These are phyloP conservation scores for Caryopteris hybrid DNA, from an alignment of 305 asterid species.

Conservation along the genomic window DNA sequence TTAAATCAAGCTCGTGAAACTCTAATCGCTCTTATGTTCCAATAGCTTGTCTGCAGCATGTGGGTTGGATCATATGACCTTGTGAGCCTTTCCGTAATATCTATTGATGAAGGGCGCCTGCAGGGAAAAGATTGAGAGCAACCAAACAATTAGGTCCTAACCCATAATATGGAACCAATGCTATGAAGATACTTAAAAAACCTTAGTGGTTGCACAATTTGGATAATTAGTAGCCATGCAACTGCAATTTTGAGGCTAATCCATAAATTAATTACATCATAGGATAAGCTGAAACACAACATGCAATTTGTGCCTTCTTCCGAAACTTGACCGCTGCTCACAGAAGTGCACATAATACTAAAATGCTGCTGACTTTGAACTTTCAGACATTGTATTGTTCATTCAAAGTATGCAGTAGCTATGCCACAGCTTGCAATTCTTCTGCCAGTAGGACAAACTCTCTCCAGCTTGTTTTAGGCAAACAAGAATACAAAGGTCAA, in stretches of 20 bases:
- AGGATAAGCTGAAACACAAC: background rate
- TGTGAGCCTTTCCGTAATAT: constrained; percentile 74
- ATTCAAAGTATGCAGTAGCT: background rate
- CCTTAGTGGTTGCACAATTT: background rate
- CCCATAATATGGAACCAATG: background rate
- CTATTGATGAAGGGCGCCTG: constrained; percentile 80
- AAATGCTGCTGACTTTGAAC: background rate
- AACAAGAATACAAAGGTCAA: background rate
- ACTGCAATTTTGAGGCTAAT: background rate
- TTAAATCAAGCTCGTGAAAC: background rate
- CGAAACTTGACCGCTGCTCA: background rate
- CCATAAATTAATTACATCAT: background rate
- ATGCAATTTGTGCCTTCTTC: background rate
- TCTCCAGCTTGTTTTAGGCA: background rate
- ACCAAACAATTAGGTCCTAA: background rate
- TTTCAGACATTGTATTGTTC: too few species aligned
- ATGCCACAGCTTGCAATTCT: background rate
- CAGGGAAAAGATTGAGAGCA: background rate
- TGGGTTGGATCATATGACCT: constrained; percentile 19
- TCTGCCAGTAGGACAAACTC: background rate
- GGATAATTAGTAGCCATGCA: too few species aligned
- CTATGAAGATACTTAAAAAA: background rate
- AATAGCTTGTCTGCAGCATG: background rate
- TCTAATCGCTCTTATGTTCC: background rate
- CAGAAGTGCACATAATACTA: too few species aligned